phyloP scores from a whole-genome alignment of 495 filamentous ascomycete species.

The Xylaria palmicola region DNA sequence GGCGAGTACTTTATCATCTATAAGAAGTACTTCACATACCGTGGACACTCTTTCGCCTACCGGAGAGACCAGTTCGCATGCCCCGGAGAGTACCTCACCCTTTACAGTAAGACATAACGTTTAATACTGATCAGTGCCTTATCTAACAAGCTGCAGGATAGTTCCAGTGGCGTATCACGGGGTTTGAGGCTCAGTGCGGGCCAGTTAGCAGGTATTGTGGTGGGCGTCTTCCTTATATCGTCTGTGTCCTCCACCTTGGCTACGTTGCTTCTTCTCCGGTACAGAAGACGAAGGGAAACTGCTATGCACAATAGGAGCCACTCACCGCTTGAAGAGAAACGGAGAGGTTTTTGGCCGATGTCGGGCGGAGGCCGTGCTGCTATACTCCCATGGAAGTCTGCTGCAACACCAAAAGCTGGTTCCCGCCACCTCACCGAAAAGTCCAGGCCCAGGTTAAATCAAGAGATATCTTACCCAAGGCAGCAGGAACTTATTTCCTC shows the following conservation, averaged over 20 bases:
- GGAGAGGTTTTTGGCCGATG: not conserved
- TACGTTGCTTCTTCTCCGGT: conserved; percentile 25
- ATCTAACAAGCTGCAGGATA: conserved; percentile 9
- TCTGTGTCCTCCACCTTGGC: conserved; percentile 20
- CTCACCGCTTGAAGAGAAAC: not conserved
- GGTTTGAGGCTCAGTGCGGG: conserved; percentile 19
- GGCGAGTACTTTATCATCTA: not conserved
- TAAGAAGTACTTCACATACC: not conserved
- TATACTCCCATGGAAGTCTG: not conserved
- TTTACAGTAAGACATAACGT: not conserved
- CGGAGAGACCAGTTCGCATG: not conserved
- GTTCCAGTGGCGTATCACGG: not conserved
- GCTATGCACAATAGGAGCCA: not conserved
- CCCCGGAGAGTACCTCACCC: not conserved
- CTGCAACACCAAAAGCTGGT: not conserved
- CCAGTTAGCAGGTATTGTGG: conserved; percentile 24
- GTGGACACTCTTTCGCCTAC: not conserved
- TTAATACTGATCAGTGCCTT: not conserved
- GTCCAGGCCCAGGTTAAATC: conserved; percentile 5
- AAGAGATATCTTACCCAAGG: not conserved
- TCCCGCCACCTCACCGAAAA: not conserved
- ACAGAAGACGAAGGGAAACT: not conserved
- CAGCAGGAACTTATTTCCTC: not conserved
- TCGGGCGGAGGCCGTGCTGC: not conserved
- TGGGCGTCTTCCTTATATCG: conserved; percentile 20